phyloP scores from a whole-genome alignment of 768 basidiomycete species.

The Galerina sulciceps region DNA sequence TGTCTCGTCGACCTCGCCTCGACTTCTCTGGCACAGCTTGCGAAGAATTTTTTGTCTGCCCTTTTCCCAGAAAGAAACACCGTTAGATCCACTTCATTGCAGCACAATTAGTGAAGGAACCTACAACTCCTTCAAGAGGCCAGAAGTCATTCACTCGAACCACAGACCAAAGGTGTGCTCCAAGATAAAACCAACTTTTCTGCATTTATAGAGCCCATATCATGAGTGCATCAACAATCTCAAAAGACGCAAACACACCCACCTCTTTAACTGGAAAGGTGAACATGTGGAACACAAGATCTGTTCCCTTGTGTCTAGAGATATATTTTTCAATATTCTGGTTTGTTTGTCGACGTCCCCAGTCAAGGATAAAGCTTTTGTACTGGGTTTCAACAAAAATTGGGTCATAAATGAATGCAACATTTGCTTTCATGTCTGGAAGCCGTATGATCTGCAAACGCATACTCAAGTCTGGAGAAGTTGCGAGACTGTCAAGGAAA shows the following conservation, averaged over 20 bases:
- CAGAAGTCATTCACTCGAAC: constrained; percentile 37
- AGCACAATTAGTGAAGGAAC: constrained; percentile 1
- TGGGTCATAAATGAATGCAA: constrained; percentile 61
- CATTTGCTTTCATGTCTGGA: constrained; percentile 12
- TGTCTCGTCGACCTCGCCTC: constrained; percentile 29
- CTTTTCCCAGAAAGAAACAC: constrained; percentile 18
- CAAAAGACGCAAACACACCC: constrained; percentile 2
- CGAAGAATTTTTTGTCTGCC: constrained; percentile 35
- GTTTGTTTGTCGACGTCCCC: constrained; percentile 44
- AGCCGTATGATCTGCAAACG: constrained; percentile 40
- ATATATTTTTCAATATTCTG: constrained; percentile 37
- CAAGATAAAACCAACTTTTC: constrained; percentile 56
- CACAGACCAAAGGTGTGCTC: constrained; percentile 48
- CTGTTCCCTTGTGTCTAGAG: constrained; percentile 18
- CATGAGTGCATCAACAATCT: background rate
- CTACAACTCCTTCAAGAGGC: constrained; percentile 42
- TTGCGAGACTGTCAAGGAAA: constrained; percentile 32
- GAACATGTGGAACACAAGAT: constrained; percentile 52
- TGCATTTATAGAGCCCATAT: constrained; percentile 21
- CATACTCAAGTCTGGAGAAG: constrained; percentile 43
- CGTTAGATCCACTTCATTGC: background rate
- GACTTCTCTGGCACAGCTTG: constrained; percentile 40
- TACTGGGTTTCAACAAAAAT: constrained; percentile 52
- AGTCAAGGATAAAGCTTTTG: constrained; percentile 55
- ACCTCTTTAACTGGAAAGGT: constrained; percentile 51